phyloP scores from a whole-genome alignment of 768 basidiomycete genomes.

The Tylopilus intermedius region DNA sequence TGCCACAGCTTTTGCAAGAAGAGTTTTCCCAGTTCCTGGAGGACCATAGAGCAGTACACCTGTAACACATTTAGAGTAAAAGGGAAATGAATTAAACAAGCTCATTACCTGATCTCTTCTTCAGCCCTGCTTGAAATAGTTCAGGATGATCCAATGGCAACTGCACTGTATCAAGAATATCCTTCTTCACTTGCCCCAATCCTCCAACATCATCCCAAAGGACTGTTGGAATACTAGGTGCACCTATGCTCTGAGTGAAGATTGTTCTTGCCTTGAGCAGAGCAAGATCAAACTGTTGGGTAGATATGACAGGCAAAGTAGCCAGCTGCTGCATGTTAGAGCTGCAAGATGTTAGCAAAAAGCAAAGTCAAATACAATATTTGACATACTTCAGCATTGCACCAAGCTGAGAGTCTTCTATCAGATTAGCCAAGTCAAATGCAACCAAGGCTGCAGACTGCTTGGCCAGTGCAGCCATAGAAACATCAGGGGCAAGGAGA shows the following conservation, averaged over 20 bases:
- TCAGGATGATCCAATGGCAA: constrained; percentile 88
- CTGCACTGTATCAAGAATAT: constrained; percentile 95
- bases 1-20: constrained; percentile 94
- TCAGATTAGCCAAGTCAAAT: constrained; percentile 70
- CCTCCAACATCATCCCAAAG: constrained; percentile 98
- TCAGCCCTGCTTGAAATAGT: constrained; percentile 82
- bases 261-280: constrained; percentile 66
- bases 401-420: constrained; percentile 50
- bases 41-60: constrained; percentile 92
- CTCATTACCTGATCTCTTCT: constrained; percentile 83
- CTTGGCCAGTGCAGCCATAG: constrained; percentile 62
- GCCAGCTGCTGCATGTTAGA: background rate
- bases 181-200: constrained; percentile 76
- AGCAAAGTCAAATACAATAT: background rate
- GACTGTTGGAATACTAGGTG: constrained; percentile 92
- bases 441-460: constrained; percentile 91
- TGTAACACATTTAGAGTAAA: constrained; percentile 24
- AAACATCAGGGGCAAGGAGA: constrained; percentile 69
- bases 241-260: constrained; percentile 92
- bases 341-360: constrained; percentile 3
- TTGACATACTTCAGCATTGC: constrained; percentile 31
- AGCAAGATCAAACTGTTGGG: constrained; percentile 67
- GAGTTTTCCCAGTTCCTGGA: constrained; percentile 92
- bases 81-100: background rate
- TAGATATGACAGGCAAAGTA: constrained; percentile 22